Evolutionary conservation across 2,329 filamentous ascomycete species (phyloP).

Genomic region (Penicillium expansum): DNA sequence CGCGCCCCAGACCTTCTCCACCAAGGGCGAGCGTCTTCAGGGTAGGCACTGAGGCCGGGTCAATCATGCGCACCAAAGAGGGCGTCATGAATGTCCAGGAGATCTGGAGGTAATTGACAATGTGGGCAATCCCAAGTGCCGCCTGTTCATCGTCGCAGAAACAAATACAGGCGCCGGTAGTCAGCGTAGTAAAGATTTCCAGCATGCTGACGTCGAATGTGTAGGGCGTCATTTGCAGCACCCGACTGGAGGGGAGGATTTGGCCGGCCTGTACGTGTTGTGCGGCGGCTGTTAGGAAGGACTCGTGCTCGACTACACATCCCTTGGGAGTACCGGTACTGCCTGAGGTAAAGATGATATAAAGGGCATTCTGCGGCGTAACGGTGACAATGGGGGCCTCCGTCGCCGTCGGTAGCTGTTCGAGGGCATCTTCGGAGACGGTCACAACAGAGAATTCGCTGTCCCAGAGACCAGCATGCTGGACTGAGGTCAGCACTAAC

Average conservation of each 20-base stretch:
- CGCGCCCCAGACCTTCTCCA: slow-evolving; percentile 18
- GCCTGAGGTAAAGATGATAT: slow-evolving; percentile 13
- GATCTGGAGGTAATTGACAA: not conserved
- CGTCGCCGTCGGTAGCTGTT: too few species aligned
- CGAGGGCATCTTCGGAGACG: not conserved
- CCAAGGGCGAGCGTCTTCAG: slow-evolving; percentile 34
- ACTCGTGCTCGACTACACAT: not conserved
- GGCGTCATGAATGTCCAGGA: slow-evolving; percentile 55
- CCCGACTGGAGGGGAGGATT: not conserved
- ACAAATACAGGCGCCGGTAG: not conserved
- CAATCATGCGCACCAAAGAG: slow-evolving; percentile 44
- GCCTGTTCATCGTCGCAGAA: slow-evolving; percentile 12
- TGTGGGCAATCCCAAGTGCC: not conserved
- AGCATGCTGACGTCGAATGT: slow-evolving; percentile 40
- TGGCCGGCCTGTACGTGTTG: too few species aligned
- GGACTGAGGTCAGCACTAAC: slow-evolving; percentile 1
- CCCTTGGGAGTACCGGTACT: slow-evolving; percentile 15
- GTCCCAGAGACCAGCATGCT: not conserved
- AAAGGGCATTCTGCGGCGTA: not conserved
- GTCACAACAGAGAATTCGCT: not conserved
- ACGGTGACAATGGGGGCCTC: too few species aligned
- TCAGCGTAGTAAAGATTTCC: slow-evolving; percentile 9
- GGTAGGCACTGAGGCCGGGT: slow-evolving; percentile 34
- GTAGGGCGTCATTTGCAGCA: slow-evolving; percentile 37
- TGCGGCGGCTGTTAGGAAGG: too few species aligned